phyloP scores from a whole-genome alignment of 768 basidiomycete genomes.

The Plicaturopsis crispa region DNA sequence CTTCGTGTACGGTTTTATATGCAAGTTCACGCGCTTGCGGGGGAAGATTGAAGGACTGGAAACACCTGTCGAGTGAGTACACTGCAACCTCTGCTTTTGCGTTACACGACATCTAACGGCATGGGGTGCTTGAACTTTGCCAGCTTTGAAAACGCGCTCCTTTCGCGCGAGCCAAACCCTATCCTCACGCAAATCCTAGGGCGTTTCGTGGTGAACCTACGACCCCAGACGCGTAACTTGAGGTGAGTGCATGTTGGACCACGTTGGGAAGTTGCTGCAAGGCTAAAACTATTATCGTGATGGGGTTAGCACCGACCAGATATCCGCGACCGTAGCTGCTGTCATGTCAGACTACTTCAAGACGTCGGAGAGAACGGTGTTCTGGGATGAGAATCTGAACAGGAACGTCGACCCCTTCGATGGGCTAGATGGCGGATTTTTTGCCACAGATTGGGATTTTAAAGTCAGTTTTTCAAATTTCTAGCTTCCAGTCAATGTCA shows the following conservation, averaged over 20 bases:
- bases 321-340: constrained; percentile 64
- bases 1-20: constrained; percentile 82
- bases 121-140: constrained; percentile 19
- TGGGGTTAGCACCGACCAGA: constrained; percentile 64
- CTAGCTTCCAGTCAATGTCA: constrained; percentile 2
- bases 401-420: constrained; percentile 72
- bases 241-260: constrained; percentile 49
- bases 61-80: constrained; percentile 75
- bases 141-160: constrained; percentile 76
- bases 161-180: constrained; percentile 63
- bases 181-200: constrained; percentile 67
- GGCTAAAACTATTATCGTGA: constrained; percentile 24
- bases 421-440: constrained; percentile 63
- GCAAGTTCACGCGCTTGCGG: constrained; percentile 71
- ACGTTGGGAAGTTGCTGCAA: constrained; percentile 19
- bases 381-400: constrained; percentile 67
- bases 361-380: constrained; percentile 65
- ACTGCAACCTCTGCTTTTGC: no score
- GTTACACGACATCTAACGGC: not conserved
- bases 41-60: constrained; percentile 74
- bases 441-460: constrained; percentile 72
- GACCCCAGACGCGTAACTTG: constrained; percentile 85
- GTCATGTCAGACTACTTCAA: constrained; percentile 71
- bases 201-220: constrained; percentile 75
- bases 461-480: constrained; percentile 45